A percentile compares a stretch with the other conserved stretches of the same genome.
phyloP scores from a whole-genome alignment of 352 stramenopile genomes.

The Globisporangium sylvaticum region DNA sequence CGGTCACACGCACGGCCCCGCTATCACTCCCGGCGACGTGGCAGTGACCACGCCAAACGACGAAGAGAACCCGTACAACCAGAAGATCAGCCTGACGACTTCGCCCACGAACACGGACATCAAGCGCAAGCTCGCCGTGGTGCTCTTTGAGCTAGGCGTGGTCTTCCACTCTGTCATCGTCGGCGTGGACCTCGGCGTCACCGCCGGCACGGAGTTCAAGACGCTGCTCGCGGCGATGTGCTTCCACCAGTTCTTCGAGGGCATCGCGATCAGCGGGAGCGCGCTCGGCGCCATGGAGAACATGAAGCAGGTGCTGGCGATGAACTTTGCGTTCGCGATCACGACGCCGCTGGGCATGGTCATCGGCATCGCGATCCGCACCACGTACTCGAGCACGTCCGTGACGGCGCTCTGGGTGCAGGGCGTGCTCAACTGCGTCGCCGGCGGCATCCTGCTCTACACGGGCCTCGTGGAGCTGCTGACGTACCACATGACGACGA shows the following conservation, averaged over 20 bases:
- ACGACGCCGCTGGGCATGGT: conserved; percentile 53
- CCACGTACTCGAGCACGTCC: conserved; percentile 47
- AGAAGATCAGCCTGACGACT: too few relatives aligned
- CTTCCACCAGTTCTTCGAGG: conserved; percentile 81
- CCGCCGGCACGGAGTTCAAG: conserved; percentile 42
- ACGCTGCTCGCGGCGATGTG: conserved; percentile 58
- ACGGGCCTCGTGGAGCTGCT: conserved; percentile 33
- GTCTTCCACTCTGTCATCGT: conserved; percentile 73
- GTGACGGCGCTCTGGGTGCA: conserved; percentile 50
- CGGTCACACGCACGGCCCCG: too few relatives aligned
- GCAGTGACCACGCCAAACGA: too few relatives aligned
- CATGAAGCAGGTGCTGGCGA: conserved; percentile 23
- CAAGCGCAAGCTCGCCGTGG: conserved; percentile 32
- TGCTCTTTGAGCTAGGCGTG: conserved; percentile 56
- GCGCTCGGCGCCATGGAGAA: conserved; percentile 34
- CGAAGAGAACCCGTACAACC: too few relatives aligned
- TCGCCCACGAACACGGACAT: too few relatives aligned
- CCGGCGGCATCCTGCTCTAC: conserved; percentile 69
- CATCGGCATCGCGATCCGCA: conserved; percentile 54
- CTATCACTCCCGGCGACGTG: too few relatives aligned
- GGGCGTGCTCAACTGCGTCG: conserved; percentile 59
- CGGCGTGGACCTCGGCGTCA: conserved; percentile 55
- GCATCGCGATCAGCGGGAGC: conserved; percentile 50
- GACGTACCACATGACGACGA: conserved; percentile 70
- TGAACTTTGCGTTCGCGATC: conserved; percentile 50